phyloP scores from a whole-genome alignment of 179 eudicot species.

The Drosera spatulata region DNA sequence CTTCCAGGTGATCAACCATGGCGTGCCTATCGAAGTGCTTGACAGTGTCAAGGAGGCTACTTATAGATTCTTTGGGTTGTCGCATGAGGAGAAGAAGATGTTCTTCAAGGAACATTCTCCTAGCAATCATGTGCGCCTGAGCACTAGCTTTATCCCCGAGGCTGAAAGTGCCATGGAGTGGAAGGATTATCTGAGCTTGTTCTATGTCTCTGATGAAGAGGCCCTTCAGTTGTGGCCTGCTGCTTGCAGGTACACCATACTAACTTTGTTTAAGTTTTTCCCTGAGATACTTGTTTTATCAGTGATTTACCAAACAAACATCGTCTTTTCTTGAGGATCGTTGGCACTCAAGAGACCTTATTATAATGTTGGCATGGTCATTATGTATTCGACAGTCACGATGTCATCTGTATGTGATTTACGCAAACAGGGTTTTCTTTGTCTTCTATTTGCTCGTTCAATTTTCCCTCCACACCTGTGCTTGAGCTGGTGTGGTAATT shows the following conservation, averaged over 20 bases:
- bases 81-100: slow-evolving; percentile 30
- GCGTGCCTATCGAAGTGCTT: slow-evolving; percentile 30
- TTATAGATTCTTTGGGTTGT: slow-evolving; percentile 21
- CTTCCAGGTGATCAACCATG: slow-evolving; percentile 35
- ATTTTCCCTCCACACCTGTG: background rate
- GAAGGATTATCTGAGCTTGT: slow-evolving; percentile 51
- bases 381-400: no score
- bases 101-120: slow-evolving; percentile 36
- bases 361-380: no score
- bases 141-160: slow-evolving; percentile 35
- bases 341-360: no score
- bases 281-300: no score
- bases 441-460: no score
- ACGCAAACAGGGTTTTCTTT: no score
- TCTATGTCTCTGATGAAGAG: slow-evolving; percentile 28
- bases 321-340: no score
- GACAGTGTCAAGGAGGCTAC: slow-evolving; percentile 33
- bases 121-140: slow-evolving; percentile 22
- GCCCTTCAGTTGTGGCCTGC: slow-evolving; percentile 34
- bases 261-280: background rate
- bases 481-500: background rate
- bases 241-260: slow-evolving; percentile 21
- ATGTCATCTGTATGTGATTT: no score
- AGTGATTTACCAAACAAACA: no score
- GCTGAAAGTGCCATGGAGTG: slow-evolving; percentile 46